Evolutionary conservation across 2,329 filamentous ascomycete species (phyloP).

Genomic region (Botrytis byssoidea): DNA sequence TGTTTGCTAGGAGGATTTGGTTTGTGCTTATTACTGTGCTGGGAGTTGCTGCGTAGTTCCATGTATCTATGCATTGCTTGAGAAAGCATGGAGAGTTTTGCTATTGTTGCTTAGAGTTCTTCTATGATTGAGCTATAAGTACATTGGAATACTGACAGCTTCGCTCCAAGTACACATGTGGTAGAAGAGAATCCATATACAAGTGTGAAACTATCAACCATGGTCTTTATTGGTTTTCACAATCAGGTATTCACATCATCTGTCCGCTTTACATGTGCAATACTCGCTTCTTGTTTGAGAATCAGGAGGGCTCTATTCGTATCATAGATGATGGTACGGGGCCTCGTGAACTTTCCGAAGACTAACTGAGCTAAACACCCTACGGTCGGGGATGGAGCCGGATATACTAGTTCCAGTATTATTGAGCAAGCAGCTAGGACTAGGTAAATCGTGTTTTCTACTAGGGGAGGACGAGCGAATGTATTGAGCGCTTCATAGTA

Average conservation of each 20-base stretch:
- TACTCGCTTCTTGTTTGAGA: conserved; percentile 33
- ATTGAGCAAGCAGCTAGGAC: not conserved
- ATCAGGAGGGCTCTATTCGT: conserved; percentile 36
- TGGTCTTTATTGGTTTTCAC: conserved; percentile 28
- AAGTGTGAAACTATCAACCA: conserved; percentile 26
- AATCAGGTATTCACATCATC: conserved; percentile 33
- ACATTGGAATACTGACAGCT: conserved; percentile 6
- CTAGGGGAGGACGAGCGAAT: not conserved
- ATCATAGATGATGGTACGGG: conserved; percentile 39
- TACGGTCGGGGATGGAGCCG: conserved; percentile 28
- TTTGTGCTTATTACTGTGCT: conserved; percentile 47
- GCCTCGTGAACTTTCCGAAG: conserved; percentile 29
- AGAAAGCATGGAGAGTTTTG: conserved; percentile 57
- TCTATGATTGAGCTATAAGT: conserved; percentile 53
- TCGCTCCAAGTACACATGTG: not conserved
- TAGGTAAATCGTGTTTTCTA: too few relatives aligned
- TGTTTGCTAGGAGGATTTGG: conserved; percentile 58
- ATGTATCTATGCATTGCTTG: conserved; percentile 59
- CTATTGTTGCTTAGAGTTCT: conserved; percentile 54
- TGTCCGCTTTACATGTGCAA: conserved; percentile 33
- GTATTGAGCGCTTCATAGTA: not conserved
- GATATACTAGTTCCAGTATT: conserved; percentile 24
- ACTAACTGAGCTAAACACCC: conserved; percentile 38
- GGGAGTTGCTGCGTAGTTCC: conserved; percentile 59
- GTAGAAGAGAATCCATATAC: conserved; percentile 19